Evolutionary conservation across 164 flowering plant genomes (phyloP), one percentile per base, ranked within the genome.

Genomic region (Umbellularia californica): DNA sequence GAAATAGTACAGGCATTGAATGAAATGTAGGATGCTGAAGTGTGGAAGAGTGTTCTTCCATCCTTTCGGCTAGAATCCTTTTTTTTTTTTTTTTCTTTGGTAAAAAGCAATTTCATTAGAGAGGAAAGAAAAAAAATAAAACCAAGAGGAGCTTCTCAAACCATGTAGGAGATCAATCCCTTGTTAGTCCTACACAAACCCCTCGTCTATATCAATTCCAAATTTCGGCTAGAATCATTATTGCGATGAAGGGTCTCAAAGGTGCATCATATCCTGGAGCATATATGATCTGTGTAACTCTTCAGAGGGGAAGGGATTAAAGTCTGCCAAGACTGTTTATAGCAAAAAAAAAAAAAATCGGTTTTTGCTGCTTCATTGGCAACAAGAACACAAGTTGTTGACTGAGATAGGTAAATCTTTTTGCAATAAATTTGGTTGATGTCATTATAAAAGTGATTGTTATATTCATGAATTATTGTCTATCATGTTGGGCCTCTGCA

Each of bases 1-100:
- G 98, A 92, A 81, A 88, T 92, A 73, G 85, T 90, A 65, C 92
- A 91, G 79, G 97, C 97, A 65, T 91, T 97, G 97, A 92, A 90
- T 74, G 98, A 91, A 82, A 92, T 94, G 92, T 83, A 87, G 76
- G 95, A 90, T 76, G 94, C 97, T 64, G 89, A 85, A 78, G 87
- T 79, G 79, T 91, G 90, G 94, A 83, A 82, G 77, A 82, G 78
- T 71, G 84, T 88, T 13, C 75, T 89, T 76, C 87, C 90, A 5
- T 89, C 98, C 65, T 92, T 87, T 80, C 82, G 95, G 24, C 68
- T 94, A 50, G 97, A 94, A 78, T 90, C 95, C n/a, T n/a, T n/a
- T n/a, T n/a, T n/a, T n/a, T n/a, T n/a, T n/a, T n/a, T n/a, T n/a
- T n/a, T n/a, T n/a, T n/a, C n/a, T n/a, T n/a, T n/a, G n/a, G n/a